Base-by-base conservation (phyloP, 805 yeast genomes). In the Teunomyces cretensis region DNA sequence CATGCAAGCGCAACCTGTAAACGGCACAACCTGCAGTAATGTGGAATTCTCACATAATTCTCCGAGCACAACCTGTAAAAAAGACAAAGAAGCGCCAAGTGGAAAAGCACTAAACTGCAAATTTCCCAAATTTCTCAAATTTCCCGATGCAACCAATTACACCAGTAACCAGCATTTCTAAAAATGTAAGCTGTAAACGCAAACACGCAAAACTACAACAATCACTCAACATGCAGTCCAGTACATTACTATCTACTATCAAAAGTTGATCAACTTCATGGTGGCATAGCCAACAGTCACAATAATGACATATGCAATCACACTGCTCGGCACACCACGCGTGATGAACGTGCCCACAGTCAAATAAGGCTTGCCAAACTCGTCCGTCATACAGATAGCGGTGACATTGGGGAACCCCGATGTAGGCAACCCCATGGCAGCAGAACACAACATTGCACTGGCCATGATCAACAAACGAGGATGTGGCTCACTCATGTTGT, bases 351-450 rank as follows among this genome's bases (percentile, higher is more conserved):
- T 69, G 38, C 65, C 65, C 13, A 70, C 74, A 9, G 73, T 63
- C 48, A 70, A 60, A 46, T 70, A 70, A 13, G 67, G 61, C 45
- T 65, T 62, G 2, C 75, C 75, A 35, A 69, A 58, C 52, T 70
- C 72, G 50, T 70, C 75, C 1, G 69, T 62, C 74, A 70, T 67
- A 42, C 71, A 62, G 39, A 70, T 67, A 9, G 75, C 75, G 6
- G 75, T 70, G 22, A 70, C 75, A 37, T 70, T 70, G 19, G 75
- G 75, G 58, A 70, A 70, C 1, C 75, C 75, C 2, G 73, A 67
- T 0, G 75, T 70, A 7, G 75, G 75, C 52, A 70, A 66, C 19
- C 72, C 75, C 75, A 70, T 70, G 22, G 75, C 75, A n/a, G 66
- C 72, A 3, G 74, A 68, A 30, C 72, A 67, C 41, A 69, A 52